phyloP scores from a whole-genome alignment of 352 stramenopile species.

The Phytophthora citrophthora region DNA sequence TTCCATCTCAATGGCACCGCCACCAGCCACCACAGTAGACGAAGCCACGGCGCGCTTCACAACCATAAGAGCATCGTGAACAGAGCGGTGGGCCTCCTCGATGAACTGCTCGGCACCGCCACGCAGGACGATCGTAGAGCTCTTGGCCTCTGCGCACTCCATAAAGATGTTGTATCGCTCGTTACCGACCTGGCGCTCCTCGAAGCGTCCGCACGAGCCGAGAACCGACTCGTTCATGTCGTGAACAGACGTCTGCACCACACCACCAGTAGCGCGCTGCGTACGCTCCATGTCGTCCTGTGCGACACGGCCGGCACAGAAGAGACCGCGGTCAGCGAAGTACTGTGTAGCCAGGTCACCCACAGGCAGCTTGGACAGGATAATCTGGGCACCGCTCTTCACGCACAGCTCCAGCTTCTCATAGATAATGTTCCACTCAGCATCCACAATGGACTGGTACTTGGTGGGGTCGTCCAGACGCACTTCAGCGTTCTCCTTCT shows the following conservation, averaged over 20 bases:
- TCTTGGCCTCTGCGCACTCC: slow-evolving; percentile 94
- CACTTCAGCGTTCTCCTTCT: slow-evolving; percentile 99
- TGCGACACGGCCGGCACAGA: slow-evolving; percentile 97
- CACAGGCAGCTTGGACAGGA: slow-evolving; percentile 96
- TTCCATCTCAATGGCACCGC: slow-evolving; percentile 94
- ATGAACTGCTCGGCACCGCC: slow-evolving; percentile 99
- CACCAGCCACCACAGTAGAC: slow-evolving; percentile 92
- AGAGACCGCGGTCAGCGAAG: slow-evolving; percentile 98
- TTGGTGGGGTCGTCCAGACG: slow-evolving; percentile 97
- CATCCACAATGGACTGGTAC: slow-evolving; percentile 99
- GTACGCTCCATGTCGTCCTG: slow-evolving; percentile 98
- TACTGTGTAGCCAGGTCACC: slow-evolving; percentile 99
- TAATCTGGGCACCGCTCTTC: slow-evolving; percentile 96
- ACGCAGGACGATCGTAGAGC: slow-evolving; percentile 97
- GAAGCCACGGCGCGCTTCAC: slow-evolving; percentile 96
- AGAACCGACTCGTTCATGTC: slow-evolving; percentile 93
- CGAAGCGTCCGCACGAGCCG: slow-evolving; percentile 95
- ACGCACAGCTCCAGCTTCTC: slow-evolving; percentile 96
- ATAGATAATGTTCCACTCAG: slow-evolving; percentile 99
- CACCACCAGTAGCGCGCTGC: slow-evolving; percentile 94
- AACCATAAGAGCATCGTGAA: slow-evolving; percentile 99
- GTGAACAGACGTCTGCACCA: slow-evolving; percentile 94
- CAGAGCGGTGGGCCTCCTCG: slow-evolving; percentile 97
- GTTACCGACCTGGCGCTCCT: slow-evolving; percentile 97
- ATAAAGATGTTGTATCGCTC: slow-evolving; percentile 99